A percentile compares a stretch with the other conserved stretches of the same genome.
These are phyloP conservation scores for Trematosphaeria pertusa DNA, from an alignment of 2,329 filamentous ascomycete species.

Conservation along the genomic window DNA sequence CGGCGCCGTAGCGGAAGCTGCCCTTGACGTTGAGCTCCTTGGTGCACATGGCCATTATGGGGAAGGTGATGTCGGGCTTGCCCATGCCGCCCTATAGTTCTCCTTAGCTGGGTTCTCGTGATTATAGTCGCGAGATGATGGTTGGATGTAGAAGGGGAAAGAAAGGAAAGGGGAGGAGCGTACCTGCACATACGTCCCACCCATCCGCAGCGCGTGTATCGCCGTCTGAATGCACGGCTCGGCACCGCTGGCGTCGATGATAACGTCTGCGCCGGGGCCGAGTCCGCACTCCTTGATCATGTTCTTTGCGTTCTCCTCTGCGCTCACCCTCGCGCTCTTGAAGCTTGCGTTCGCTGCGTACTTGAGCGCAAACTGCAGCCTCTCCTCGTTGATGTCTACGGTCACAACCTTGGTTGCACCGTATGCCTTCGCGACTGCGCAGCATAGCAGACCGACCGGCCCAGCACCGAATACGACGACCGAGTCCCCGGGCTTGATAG, in stretches of 20 bases:
- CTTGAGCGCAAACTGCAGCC: conserved; percentile 77
- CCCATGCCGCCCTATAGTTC: conserved; percentile 78
- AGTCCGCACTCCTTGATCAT: conserved; percentile 71
- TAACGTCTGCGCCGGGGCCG: conserved; percentile 56
- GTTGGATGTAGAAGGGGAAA: too few species aligned
- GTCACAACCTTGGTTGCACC: conserved; percentile 86
- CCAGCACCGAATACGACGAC: conserved; percentile 59
- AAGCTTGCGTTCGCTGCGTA: conserved; percentile 75
- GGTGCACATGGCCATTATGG: conserved; percentile 85
- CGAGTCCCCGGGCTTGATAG: conserved; percentile 51
- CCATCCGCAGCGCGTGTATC: conserved; percentile 56
- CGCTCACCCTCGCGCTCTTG: conserved; percentile 62
- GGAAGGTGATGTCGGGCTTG: conserved; percentile 84
- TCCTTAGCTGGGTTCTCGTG: too few species aligned
- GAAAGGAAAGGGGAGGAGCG: conserved; percentile 5
- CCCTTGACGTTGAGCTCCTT: conserved; percentile 90
- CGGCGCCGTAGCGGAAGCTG: conserved; percentile 86
- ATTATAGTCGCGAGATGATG: too few species aligned
- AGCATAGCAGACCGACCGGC: conserved; percentile 82
- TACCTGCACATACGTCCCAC: conserved; percentile 57
- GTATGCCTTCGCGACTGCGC: conserved; percentile 81
- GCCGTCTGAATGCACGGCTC: conserved; percentile 58
- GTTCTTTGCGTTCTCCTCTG: conserved; percentile 76
- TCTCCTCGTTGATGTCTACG: conserved; percentile 82
- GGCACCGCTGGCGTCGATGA: conserved; percentile 57